Evolutionary conservation across 139 green algal genomes (phyloP).

Genomic region (Gonium pectorale): DNA sequence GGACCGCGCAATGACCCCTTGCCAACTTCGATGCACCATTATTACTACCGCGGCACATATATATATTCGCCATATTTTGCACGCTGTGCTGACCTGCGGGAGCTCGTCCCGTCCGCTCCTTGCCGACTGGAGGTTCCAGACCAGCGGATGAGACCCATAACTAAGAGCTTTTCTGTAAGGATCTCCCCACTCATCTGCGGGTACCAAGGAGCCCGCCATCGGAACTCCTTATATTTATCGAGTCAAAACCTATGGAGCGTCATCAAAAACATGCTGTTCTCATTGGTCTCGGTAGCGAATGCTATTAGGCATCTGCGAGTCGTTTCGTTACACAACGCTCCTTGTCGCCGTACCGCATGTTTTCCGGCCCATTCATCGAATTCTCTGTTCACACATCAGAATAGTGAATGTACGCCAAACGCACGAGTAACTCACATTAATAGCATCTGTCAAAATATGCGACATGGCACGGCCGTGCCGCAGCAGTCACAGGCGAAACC

Average conservation of each 20-base stretch:
- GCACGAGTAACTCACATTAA: too few relatives aligned
- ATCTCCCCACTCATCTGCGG: slow-evolving; percentile 36
- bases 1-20: not conserved
- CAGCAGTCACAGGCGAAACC: too few relatives aligned
- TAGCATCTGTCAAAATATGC: too few relatives aligned
- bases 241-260: slow-evolving; percentile 4
- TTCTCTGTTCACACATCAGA: too few relatives aligned
- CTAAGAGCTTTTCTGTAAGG: slow-evolving; percentile 46
- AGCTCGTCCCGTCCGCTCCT: slow-evolving; percentile 36
- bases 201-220: slow-evolving; percentile 8
- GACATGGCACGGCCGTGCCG: too few relatives aligned
- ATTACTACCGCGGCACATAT: not conserved
- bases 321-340: too few relatives aligned
- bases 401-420: too few relatives aligned
- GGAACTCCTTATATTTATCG: slow-evolving; percentile 18
- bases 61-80: not conserved
- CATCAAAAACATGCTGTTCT: too few relatives aligned
- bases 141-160: slow-evolving; percentile 53
- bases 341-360: too few relatives aligned
- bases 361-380: too few relatives aligned
- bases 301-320: too few relatives aligned
- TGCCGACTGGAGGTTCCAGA: slow-evolving; percentile 57
- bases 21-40: not conserved
- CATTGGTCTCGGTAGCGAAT: too few relatives aligned
- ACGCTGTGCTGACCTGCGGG: slow-evolving; percentile 25